Evolutionary conservation across 2,329 filamentous ascomycete genomes (phyloP), one percentile per base, ranked within the genome.

Genomic region (Fusarium sp.): DNA sequence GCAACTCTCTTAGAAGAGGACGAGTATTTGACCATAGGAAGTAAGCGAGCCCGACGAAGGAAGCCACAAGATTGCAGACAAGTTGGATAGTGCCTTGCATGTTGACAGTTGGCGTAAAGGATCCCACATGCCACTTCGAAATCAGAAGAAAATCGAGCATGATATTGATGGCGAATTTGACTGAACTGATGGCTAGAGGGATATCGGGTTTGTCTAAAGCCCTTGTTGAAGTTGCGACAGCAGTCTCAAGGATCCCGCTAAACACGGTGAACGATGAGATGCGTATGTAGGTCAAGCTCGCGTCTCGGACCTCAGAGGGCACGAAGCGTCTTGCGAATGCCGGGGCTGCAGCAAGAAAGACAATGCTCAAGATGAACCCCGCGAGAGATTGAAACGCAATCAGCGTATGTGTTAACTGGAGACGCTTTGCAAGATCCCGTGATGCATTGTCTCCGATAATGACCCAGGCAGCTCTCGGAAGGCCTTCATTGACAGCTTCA

Each of bases 401-500:
- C 2, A 91, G 80, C 0, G 90, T 92, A 65, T 91, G 84, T 0
- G 89, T 83, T 1, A 92, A 82, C 4, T 82, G 79, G 1, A 92
- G 78, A 0, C 90, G 83, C 13, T 85, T 81, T 0, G 78, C 63
- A 0, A 84, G 75, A 0, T 81, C 80, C 1, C 89, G 83, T 1
- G 84, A 87, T 0, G 85, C 78, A 27, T 83, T 84, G 77, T 93
- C 89, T 7, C 89, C 90, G 61, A 93, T 91, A 61, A 91, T 84
- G 6, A 89, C 81, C 86, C 88, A 93, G 0, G 89, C 84, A 0
- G 89, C 87, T 20, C 90, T 83, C 0, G 90, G 90, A 0, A 93
- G 85, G 0, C 90, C 90, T 75, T 93, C 90, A 68, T 93, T 93
- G 14, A 93, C 77, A 0, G 91, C 89, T 74, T 93, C 88, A 1